Evolutionary conservation across 768 basidiomycete species (phyloP).

Genomic region (Mrakia gelida): DNA sequence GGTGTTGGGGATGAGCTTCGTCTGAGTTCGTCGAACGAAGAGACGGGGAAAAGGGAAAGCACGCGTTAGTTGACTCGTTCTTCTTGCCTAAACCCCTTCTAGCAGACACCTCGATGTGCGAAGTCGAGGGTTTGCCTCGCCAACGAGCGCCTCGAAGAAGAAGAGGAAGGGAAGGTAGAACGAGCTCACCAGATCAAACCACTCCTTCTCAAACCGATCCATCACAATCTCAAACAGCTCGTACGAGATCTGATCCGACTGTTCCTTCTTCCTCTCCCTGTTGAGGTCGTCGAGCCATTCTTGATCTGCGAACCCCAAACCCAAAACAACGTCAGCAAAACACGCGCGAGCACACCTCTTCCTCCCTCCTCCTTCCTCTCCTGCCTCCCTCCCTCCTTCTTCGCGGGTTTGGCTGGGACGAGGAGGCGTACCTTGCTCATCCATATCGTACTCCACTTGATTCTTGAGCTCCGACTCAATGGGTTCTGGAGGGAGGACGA

Average conservation of each 20-base stretch:
- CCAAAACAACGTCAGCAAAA: background rate
- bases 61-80: background rate
- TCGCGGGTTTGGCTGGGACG: background rate
- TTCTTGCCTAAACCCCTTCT: no score
- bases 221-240: slow-evolving; percentile 94
- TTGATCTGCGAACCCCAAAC: slow-evolving; percentile 58
- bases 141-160: background rate
- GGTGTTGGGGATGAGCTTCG: slow-evolving; percentile 86
- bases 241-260: slow-evolving; percentile 66
- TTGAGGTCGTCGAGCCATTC: slow-evolving; percentile 91
- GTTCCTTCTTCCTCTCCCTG: slow-evolving; percentile 65
- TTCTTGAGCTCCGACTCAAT: slow-evolving; percentile 84
- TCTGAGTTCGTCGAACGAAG: slow-evolving; percentile 51
- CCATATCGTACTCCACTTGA: slow-evolving; percentile 99
- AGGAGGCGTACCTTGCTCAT: slow-evolving; percentile 73
- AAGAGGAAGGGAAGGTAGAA: background rate
- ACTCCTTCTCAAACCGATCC: slow-evolving; percentile 98
- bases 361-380: background rate
- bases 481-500: slow-evolving; percentile 54
- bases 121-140: no score
- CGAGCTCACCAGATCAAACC: slow-evolving; percentile 78
- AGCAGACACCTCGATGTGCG: no score
- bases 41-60: background rate
- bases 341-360: background rate
- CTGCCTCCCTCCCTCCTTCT: no score